Base-by-base conservation (phyloP, 148 eudicot genomes). In the Amaranthus palmeri region DNA sequence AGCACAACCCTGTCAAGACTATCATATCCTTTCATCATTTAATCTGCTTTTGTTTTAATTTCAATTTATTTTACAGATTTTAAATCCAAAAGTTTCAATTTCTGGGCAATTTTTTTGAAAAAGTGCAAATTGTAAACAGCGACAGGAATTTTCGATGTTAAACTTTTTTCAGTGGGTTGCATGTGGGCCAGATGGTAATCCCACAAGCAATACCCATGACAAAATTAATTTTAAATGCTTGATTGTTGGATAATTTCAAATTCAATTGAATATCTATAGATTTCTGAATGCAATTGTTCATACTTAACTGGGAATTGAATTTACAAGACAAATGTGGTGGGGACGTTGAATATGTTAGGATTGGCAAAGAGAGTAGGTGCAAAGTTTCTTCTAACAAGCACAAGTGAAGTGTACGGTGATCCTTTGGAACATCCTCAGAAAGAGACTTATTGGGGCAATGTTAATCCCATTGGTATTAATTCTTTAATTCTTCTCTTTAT, bases 271-370 rank as follows among this genome's bases (percentile, higher is more conserved):
- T 25, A 25, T 1, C 36, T 25, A 25, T 25, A 25, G 36, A 25
- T 25, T 25, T 25, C 2, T 25, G 36, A 25, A 25, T 25, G 36
- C 36, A 25, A 25, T 25, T 25, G 36, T 25, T 25, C 36, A 25
- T 1, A 25, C 36, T 25, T 25, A 25, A 25, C 36, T 15, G 52
- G 36, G 36, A 13, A 12, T 63, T 52, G 68, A 49, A 47, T 53
- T 64, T 74, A 93, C 98, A 93, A 93, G 97, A 93, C 98, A 40
- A 93, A 93, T 88, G 98, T 93, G 81, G 98, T 93, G 69, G 98
- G 98, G 47, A 93, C 98, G 3, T 72, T 93, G 79, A 93, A 93
- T 85, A 93, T 93, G 98, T 76, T 93, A 4, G 98, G 98, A 45
- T 79, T 93, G 82, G 98, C 98, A 17, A 93, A 93, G 84, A 85